Base-by-base conservation (phyloP, 2,329 filamentous ascomycete species). In the Phialophora tarda region DNA sequence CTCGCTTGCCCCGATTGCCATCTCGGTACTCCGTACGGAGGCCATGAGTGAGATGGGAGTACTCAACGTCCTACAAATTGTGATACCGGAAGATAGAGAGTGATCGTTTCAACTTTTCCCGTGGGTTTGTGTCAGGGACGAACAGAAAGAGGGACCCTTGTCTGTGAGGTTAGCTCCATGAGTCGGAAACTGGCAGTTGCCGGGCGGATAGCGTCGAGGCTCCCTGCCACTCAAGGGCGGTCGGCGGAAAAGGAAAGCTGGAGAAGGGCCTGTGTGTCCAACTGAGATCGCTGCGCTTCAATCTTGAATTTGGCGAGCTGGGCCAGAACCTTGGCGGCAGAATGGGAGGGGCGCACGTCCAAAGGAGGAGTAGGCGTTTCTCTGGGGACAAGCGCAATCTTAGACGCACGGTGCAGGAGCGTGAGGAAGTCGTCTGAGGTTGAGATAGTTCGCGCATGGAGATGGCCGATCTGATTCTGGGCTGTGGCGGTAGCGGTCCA, bases 21-120 rank as follows among this genome's bases (percentile, higher is more conserved):
- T 56, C 63, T 62, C 51, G 60, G 34, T 62, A 62, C 51, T 32
- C 60, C 60, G 24, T 56, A 62, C 32, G 50, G 60, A 62, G 50
- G 24, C 30, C 30, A 56, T 41, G 12, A 3, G 28, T 38, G 34
- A 38, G 48, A 50, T 50, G 50, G 12, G 47, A 56, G 47, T 59
- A 34, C 30, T 54, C 59, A 62, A 34, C 47, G 48, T 34, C 60
- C 63, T 66, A 66, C 68, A 70, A 66, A 68, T 68, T 63, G 38
- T 70, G 68, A 70, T 59, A 70, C 68, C 57, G 68, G 63, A 64
- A 30, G 34, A 32, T 62, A 56, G 53, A 62, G 26, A 57, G 23
- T 38, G 48, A 26, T 50, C 24, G 68, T 70, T 70, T 70, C 68
- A 70, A 64, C 53, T 28, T 56, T 41, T 30, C 32, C 54, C 51